Percentiles rank a stretch among this genome's conserved stretches.
Evolutionary conservation across 2,329 filamentous ascomycete species (phyloP).

Genomic region (Aureobasidium lini): DNA sequence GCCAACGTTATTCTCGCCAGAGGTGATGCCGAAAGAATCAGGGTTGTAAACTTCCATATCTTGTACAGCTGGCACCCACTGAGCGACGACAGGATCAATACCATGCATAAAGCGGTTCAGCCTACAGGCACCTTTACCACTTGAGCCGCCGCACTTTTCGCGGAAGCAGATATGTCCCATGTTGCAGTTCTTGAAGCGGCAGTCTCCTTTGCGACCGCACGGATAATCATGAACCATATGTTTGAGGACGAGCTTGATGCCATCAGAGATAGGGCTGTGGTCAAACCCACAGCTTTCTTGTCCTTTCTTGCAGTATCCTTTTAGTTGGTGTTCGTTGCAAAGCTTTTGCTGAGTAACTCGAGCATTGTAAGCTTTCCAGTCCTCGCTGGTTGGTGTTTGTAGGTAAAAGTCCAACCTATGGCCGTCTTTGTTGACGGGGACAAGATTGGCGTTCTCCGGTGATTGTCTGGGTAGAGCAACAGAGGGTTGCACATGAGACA

Average conservation of each 20-base stretch:
- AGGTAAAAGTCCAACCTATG: conserved; percentile 42
- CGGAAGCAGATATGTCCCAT: conserved; percentile 41
- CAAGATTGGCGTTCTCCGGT: conserved; percentile 23
- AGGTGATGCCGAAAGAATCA: background rate
- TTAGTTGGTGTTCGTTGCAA: conserved; percentile 44
- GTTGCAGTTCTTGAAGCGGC: conserved; percentile 37
- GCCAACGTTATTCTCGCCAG: background rate
- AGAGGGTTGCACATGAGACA: background rate
- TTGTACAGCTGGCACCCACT: conserved; percentile 9
- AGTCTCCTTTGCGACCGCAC: conserved; percentile 35
- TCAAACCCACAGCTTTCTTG: conserved; percentile 37
- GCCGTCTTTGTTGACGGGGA: conserved; percentile 41
- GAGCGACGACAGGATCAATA: conserved; percentile 12
- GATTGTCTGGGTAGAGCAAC: conserved; percentile 17
- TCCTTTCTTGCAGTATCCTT: conserved; percentile 22
- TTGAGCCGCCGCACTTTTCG: conserved; percentile 22
- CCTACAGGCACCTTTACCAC: conserved; percentile 23
- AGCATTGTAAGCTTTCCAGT: conserved; percentile 30
- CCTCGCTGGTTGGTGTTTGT: conserved; percentile 29
- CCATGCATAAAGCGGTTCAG: conserved; percentile 8
- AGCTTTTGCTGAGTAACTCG: conserved; percentile 35
- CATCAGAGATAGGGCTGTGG: conserved; percentile 36
- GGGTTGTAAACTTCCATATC: background rate
- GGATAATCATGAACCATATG: conserved; percentile 38
- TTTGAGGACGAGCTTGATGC: conserved; percentile 35